Base-by-base conservation (phyloP, 2,329 filamentous ascomycete genomes). In the Rachicladosporium sp. region DNA sequence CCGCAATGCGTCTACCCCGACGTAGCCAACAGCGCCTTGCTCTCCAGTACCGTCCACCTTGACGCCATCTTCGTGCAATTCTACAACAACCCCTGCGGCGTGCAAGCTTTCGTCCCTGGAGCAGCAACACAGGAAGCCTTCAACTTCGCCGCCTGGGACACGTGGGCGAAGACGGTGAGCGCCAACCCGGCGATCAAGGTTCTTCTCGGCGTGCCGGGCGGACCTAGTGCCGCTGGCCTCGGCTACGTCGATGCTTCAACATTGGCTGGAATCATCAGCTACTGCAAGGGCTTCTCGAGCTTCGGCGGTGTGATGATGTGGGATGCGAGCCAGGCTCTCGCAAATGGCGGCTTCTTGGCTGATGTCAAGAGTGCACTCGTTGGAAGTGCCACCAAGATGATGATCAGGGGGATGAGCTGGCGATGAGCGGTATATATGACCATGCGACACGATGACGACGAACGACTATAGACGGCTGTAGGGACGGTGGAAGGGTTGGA, bases 31-130 rank as follows among this genome's bases (percentile, higher is more conserved):
- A 41, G 57, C 9, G 42, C 58, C 19, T 49, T 61, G 11, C 48
- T 54, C 4, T 2, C 76, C 76, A 1, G 78, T 78, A 10, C 80
- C 82, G 60, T 86, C 78, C 50, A 67, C 70, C 58, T 56, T 46
- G 64, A 67, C 38, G 57, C 58, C 3, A 50, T 67, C 23, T 64
- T 53, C 37, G 53, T 65, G 7, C 63, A 67, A 39, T 67, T 65
- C 42, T 67, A 67, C 51, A 66, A 67, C 47, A 66, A 67, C 0
- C 81, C 73, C 53, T 49, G 55, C 53, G 36, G 42, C 38, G 10
- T 64, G 49, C 48, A 55, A 52, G 38, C 53, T 54, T 46, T 56
- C 53, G 41, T n/a, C 10, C 37, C 5, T 49, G 53, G 27, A 57
- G 56, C 44, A 30, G 38, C 32, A 31, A 43, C 78, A 2, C 80